Evolutionary conservation across 2,329 filamentous ascomycete species (phyloP), one percentile per base, ranked within the genome.

Genomic region (Dryadomyces sulphureus): DNA sequence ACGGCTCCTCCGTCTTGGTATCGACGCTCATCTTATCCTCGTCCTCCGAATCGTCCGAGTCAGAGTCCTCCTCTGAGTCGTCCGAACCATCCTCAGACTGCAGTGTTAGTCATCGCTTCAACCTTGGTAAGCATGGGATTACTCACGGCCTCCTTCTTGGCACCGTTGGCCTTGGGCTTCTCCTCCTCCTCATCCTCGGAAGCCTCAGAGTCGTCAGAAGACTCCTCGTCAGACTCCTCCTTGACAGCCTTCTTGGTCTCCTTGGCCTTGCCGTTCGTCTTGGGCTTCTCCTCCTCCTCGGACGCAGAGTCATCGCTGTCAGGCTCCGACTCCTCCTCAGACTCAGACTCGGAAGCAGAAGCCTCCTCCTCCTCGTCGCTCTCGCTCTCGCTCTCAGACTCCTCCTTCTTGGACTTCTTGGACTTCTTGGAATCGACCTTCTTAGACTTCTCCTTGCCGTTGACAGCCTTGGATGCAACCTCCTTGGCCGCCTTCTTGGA

Each of bases 401-500:
- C 58, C 58, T 65, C 41, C 42, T 47, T 41, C 24, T 46, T 50
- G 22, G 39, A 40, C 45, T 36, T 48, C 41, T 53, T 45, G 50
- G 49, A 48, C 58, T 61, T 60, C 71, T 83, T 83, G 56, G 49
- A 48, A n/a, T n/a, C n/a, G n/a, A n/a, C 44, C 58, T 61, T 60
- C 47, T 49, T 49, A n/a, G 41, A 57, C 48, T 50, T 48, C 51
- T 57, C 55, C 58, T 67, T 67, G 55, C 59, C 59, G 45, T 65
- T 63, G 52, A 66, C 56, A 53, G 68, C 67, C 63, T 76, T 75
- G 54, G 67, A 60, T 48, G 72, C 66, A 41, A 65, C 59, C 49
- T 70, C 67, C 72, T 84, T 83, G 55, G 77, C 77, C 47, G 75
- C 60, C 53, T 78, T 70, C 71, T 83, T 83, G 56, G 49, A 72